A percentile compares a stretch with the other conserved stretches of the same genome.
phyloP scores from a whole-genome alignment of 441 rosid species.

The Omphalea diandra region DNA sequence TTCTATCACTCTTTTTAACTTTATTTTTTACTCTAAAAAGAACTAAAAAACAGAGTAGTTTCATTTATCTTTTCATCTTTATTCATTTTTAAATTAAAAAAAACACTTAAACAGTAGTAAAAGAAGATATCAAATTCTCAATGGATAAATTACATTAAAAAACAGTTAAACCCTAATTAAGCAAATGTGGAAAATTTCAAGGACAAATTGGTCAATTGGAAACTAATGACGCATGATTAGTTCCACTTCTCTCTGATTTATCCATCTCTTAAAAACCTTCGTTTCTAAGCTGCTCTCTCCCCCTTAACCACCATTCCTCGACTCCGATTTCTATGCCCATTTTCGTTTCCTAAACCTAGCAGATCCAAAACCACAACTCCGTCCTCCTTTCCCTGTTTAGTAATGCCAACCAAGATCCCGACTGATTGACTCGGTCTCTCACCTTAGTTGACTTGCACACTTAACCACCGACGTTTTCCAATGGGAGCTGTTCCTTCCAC shows the following conservation, averaged over 20 bases:
- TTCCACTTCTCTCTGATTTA: not conserved
- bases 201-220: conserved; percentile 31
- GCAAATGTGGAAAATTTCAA: not conserved
- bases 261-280: conserved; percentile 40
- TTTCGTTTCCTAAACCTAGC: conserved; percentile 18
- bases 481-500: conserved; percentile 96
- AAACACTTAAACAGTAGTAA: not conserved
- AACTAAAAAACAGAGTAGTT: no score
- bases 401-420: conserved; percentile 49
- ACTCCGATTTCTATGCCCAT: not conserved
- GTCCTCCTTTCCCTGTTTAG: conserved; percentile 12
- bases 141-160: not conserved
- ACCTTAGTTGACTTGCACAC: conserved; percentile 41
- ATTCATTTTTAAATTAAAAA: not conserved
- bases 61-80: no score
- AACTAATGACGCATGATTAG: conserved; percentile 21
- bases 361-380: conserved; percentile 27
- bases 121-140: not conserved
- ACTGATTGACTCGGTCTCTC: conserved; percentile 34
- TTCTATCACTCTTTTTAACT: no score
- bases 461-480: conserved; percentile 14
- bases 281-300: conserved; percentile 35
- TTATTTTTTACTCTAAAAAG: no score
- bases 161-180: no score
- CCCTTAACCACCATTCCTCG: not conserved